Percentiles rank a stretch among this genome's conserved stretches.
Evolutionary conservation across 2,329 filamentous ascomycete species (phyloP).

Genomic region (Colletotrichum aenigma): DNA sequence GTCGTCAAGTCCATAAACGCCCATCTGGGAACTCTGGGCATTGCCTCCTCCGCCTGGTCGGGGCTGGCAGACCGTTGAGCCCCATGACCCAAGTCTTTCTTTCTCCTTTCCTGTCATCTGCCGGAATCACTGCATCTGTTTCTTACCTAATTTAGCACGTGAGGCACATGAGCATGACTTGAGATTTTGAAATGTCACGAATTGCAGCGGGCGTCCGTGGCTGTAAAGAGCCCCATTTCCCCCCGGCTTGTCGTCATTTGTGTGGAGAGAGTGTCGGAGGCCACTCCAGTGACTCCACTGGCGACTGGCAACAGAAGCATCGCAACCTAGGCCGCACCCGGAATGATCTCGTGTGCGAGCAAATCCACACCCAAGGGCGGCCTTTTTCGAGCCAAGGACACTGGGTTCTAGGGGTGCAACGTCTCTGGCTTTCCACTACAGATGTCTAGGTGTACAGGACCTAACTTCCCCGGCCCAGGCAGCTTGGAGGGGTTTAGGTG

Average conservation of each 20-base stretch:
- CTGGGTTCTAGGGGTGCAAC: not conserved
- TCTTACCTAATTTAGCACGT: not conserved
- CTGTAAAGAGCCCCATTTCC: not conserved
- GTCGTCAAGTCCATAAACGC: not conserved
- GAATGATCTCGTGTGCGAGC: not conserved
- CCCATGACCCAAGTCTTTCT: not conserved
- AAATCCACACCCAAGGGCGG: not conserved
- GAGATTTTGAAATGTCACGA: not conserved
- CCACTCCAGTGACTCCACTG: not conserved
- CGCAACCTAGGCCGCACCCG: not conserved
- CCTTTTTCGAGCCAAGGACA: not conserved
- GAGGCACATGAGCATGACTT: not conserved
- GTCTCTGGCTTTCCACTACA: not conserved
- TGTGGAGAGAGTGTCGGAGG: not conserved
- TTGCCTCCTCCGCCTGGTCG: not conserved
- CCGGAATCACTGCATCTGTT: not conserved
- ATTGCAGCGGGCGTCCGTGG: not conserved
- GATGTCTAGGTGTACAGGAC: not conserved
- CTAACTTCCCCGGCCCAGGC: not conserved
- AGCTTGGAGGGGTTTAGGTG: not conserved
- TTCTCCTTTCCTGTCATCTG: not conserved
- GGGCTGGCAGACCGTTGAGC: not conserved
- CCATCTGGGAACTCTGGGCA: not conserved
- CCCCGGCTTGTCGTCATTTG: conserved; percentile 9
- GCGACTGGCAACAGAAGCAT: not conserved